Evolutionary conservation across 192 early-diverging fungal genomes (phyloP), one percentile per base, ranked within the genome.

Genomic region (Blastocladiella britannica): DNA sequence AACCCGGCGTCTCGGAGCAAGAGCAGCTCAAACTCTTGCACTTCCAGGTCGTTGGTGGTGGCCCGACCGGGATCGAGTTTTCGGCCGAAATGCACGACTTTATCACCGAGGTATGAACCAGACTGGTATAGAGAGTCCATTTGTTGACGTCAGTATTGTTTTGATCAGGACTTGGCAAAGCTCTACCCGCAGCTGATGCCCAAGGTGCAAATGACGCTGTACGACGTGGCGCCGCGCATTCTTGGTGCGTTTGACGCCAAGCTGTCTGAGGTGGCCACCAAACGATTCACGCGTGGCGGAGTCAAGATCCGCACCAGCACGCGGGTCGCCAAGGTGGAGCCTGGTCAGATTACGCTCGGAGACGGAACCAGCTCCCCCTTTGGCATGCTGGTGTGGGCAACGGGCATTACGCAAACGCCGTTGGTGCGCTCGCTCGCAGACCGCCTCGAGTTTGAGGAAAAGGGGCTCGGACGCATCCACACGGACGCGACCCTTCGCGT

Each of bases 1-100:
- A 86, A 54, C 79, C 77, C 57, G 70, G 71, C 22, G 58, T 79
- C 6, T 74, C 79, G 0, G 71, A 76, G 4, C 67, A 82, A 55
- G 79, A 88, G 65, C 72, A 75, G 59, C 67, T 72, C 27, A 68
- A 74, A 4, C 58, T 82, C 53, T 60, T 93, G 54, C 86, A 89
- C 60, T 86, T 93, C 63, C 87, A 81, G 1, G 78, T 89, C 3
- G 85, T 90, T 7, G 90, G 90, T 9, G 90, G 88, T 37, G 89
- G 89, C 0, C 87, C 89, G 9, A 92, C 89, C 1, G 82, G 83
- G 23, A 70, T 84, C 25, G 83, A 85, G 63, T 82, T 78, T 51
- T 78, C 81, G 18, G 77, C 74, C 23, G 84, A 86, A 63, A 63
- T 89, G 60, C 79, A 79, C 60, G 89, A 93, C 65, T 84, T 93